Evolutionary conservation across 2,329 filamentous ascomycete genomes (phyloP).

Genomic region (Calonectria hongkongensis): DNA sequence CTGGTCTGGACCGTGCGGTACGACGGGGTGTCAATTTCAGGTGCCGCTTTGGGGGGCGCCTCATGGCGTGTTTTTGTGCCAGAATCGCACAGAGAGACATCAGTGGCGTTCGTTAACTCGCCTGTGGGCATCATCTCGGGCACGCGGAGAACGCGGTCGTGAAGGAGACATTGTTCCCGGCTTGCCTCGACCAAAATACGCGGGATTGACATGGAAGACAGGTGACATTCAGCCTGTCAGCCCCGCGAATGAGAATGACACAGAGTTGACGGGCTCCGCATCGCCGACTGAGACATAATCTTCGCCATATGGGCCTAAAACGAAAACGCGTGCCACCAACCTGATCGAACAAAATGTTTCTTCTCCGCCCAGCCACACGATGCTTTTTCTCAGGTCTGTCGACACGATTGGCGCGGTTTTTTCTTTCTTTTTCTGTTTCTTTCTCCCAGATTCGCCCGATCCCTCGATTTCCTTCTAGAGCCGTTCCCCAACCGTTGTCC

Average conservation of each 20-base stretch:
- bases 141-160: slow-evolving; percentile 6
- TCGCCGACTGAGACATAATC: slow-evolving; percentile 24
- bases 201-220: neutral
- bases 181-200: neutral
- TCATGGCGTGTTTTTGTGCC: slow-evolving; percentile 31
- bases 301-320: slow-evolving; percentile 1
- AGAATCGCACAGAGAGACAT: neutral
- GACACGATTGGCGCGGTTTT: neutral
- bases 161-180: neutral
- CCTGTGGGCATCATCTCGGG: neutral
- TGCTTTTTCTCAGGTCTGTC: neutral
- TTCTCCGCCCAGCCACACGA: neutral
- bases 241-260: neutral
- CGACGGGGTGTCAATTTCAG: slow-evolving; percentile 17
- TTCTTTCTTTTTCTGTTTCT: neutral
- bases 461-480: neutral
- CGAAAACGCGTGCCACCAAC: neutral
- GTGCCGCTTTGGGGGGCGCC: slow-evolving; percentile 18
- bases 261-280: neutral
- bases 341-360: neutral
- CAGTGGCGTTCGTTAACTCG: slow-evolving; percentile 18
- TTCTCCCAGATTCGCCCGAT: neutral
- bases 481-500: neutral
- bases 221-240: neutral
- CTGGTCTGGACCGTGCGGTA: slow-evolving; percentile 24